Evolutionary conservation across 2,329 filamentous ascomycete genomes (phyloP), one percentile per base, ranked within the genome.

Genomic region (Chrysoporthe austroafricana): DNA sequence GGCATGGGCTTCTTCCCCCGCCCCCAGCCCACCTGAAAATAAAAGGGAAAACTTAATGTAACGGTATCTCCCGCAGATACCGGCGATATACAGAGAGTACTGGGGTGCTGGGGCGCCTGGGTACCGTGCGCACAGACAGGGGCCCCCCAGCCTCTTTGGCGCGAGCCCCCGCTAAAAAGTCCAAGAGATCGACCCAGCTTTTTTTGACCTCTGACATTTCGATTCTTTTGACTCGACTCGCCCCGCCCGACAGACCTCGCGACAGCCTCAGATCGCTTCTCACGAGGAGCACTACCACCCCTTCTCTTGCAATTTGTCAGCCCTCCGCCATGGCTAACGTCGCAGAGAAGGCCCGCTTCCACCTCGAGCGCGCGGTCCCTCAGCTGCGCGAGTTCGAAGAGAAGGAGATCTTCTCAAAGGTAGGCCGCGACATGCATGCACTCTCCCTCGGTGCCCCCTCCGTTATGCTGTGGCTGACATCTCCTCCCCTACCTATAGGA

Each of bases 301-400:
- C 56, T 34, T 39, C 39, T 57, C 34, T 50, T 34, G 48, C 8
- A 16, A 13, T 21, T 46, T 9, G 9, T n/a, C 21, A 57, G 8
- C 34, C n/a, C 60, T 64, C 43, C 52, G 72, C 63, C 69, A 97
- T 97, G 93, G 88, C 94, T 1, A 91, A 89, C 54, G 90, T 96
- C 68, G 91, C 92, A 71, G 96, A 98, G 76, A 98, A 97, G 81
- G 96, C 95, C 66, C 92, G 95, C 68, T 98, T 95, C 81, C 97
- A 92, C 79, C 87, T 98, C 71, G 96, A 99, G 82, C 91, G 95
- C 73, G 91, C 92, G 2, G 92, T 97, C 56, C 93, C 94, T 18
- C 94, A 98, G 79, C 86, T 99, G 67, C 93, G 94, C 71, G 94
- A 97, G 75, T 96, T 93, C 79, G 92, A 97, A 79, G 88, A 92